phyloP scores from a whole-genome alignment of 306 rosid species.

The Astragalus membranaceus region DNA sequence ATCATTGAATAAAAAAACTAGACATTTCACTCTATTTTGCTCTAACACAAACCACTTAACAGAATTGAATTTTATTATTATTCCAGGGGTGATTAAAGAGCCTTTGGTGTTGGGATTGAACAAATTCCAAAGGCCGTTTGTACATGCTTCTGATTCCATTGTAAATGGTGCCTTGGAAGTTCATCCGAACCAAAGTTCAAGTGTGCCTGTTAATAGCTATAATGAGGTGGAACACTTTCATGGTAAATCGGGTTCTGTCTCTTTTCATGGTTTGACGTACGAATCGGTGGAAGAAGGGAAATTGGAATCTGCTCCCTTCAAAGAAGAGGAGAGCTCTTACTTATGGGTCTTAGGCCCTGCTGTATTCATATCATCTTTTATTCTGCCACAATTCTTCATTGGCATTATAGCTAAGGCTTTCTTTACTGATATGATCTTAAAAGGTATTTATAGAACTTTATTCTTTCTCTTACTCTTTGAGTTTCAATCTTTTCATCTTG shows the following conservation, averaged over 20 bases:
- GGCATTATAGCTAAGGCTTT: constrained; percentile 38
- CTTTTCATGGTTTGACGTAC: constrained; percentile 72
- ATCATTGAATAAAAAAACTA: too few species aligned
- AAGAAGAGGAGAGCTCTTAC: constrained; percentile 54
- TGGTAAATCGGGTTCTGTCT: constrained; percentile 82
- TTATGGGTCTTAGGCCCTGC: constrained; percentile 73
- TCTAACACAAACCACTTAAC: too few species aligned
- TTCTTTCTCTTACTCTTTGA: not conserved
- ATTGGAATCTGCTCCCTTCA: constrained; percentile 65
- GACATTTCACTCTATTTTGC: too few species aligned
- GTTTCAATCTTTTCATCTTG: not conserved
- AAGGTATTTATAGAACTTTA: constrained; percentile 54
- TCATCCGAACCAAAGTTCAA: constrained; percentile 23
- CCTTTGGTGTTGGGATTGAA: constrained; percentile 7
- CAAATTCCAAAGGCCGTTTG: constrained; percentile 29
- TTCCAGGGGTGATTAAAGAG: constrained; percentile 32
- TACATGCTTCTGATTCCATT: constrained; percentile 44
- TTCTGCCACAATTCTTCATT: constrained; percentile 71
- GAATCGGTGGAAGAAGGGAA: constrained; percentile 67
- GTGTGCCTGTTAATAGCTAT: constrained; percentile 17
- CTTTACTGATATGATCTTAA: constrained; percentile 44
- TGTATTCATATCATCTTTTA: constrained; percentile 56
- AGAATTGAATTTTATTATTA: not conserved
- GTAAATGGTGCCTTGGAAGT: constrained; percentile 40
- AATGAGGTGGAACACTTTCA: constrained; percentile 63